Conservation (phyloP, 1,139 yeast species). For the Candida sp. region DNA sequence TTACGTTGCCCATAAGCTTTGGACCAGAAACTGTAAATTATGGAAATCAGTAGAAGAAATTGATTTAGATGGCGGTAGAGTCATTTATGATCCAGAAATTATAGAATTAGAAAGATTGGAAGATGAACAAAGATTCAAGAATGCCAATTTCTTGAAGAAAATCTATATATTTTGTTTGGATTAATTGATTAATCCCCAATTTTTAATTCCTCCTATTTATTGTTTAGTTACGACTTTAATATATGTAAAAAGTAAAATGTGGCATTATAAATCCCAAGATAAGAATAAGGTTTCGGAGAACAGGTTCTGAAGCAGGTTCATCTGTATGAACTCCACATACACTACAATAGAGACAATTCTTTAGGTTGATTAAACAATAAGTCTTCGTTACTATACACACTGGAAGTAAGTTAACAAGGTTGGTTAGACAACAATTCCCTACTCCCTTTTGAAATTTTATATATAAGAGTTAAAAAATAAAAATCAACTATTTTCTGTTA, state of each 20-base stretch:
- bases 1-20: constrained; percentile 30
- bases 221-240: neutral
- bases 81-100: constrained; percentile 36
- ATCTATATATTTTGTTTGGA: constrained; percentile 21
- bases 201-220: neutral
- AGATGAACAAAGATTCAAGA: constrained; percentile 17
- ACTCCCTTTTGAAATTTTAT: too few relatives aligned
- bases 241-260: neutral
- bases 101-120: constrained; percentile 37
- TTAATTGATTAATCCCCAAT: constrained; percentile 2
- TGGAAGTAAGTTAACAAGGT: too few relatives aligned
- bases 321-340: too few relatives aligned
- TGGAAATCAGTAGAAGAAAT: constrained; percentile 32
- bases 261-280: too few relatives aligned
- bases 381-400: too few relatives aligned
- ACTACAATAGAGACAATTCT: too few relatives aligned
- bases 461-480: too few relatives aligned
- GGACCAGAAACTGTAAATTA: constrained; percentile 18
- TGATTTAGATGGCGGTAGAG: constrained; percentile 42
- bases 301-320: too few relatives aligned
- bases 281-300: too few relatives aligned
- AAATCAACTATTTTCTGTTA: too few relatives aligned
- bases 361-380: too few relatives aligned
- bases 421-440: too few relatives aligned
- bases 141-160: constrained; percentile 21